These are phyloP conservation scores for Aspergillus neoniger DNA, from an alignment of 2,329 filamentous ascomycete genomes.

Conservation along the genomic window DNA sequence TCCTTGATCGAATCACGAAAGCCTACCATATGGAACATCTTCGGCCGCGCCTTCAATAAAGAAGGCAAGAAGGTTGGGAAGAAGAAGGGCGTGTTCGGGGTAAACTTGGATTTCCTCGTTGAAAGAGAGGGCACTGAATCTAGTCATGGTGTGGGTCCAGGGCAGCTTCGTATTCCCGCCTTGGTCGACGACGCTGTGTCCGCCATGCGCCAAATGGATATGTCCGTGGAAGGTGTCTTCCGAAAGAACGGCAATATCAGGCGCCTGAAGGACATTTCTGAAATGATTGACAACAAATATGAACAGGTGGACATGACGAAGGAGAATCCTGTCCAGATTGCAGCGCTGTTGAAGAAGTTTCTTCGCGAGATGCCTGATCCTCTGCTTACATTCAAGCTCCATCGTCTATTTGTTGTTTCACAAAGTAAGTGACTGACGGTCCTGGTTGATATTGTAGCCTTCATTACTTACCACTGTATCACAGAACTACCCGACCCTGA, in stretches of 20 bases:
- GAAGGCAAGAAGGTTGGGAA: constrained; percentile 70
- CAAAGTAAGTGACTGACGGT: constrained; percentile 61
- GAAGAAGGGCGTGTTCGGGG: constrained; percentile 93
- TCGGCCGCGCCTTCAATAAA: constrained; percentile 93
- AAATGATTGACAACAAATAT: constrained; percentile 81
- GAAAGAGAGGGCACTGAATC: constrained; percentile 95
- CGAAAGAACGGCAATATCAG: constrained; percentile 99
- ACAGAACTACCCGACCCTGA: constrained; percentile 76
- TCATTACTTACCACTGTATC: constrained; percentile 5
- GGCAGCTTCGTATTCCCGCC: constrained; percentile 85
- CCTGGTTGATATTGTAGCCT: neutral
- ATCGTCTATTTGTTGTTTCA: constrained; percentile 83
- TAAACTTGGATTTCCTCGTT: constrained; percentile 82
- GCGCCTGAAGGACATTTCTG: constrained; percentile 80
- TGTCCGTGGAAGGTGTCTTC: constrained; percentile 98
- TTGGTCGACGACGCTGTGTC: constrained; percentile 92
- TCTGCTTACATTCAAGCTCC: constrained; percentile 90
- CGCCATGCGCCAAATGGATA: constrained; percentile 97
- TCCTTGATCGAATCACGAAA: constrained; percentile 92
- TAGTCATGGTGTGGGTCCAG: constrained; percentile 94
- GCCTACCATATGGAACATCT: constrained; percentile 96
- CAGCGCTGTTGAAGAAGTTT: constrained; percentile 92
- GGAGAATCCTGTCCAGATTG: constrained; percentile 90
- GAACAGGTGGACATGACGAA: constrained; percentile 83
- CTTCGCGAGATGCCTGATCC: constrained; percentile 92